These are phyloP conservation scores for Phytophthora pistaciae DNA, from an alignment of 352 stramenopile species.

Conservation along the genomic window DNA sequence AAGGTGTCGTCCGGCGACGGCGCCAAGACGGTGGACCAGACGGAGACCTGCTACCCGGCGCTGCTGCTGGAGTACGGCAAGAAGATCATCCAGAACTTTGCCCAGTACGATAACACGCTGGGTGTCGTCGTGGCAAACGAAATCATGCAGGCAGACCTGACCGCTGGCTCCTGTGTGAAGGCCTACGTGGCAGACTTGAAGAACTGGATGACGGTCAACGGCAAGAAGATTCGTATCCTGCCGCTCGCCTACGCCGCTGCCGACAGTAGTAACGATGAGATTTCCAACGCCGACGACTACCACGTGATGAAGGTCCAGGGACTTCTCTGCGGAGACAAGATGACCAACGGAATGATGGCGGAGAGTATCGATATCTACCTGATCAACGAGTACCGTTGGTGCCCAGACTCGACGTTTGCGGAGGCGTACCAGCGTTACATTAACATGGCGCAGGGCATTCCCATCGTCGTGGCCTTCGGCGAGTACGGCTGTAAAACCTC, in stretches of 20 bases:
- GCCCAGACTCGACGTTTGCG: conserved; percentile 68
- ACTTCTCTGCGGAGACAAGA: conserved; percentile 85
- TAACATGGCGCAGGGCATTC: conserved; percentile 75
- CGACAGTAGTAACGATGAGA: conserved; percentile 75
- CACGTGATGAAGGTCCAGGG: conserved; percentile 87
- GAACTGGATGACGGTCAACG: conserved; percentile 90
- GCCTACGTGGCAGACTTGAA: conserved; percentile 86
- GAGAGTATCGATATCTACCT: conserved; percentile 91
- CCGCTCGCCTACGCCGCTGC: conserved; percentile 84
- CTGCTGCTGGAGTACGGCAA: conserved; percentile 90
- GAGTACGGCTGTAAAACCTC: conserved; percentile 85
- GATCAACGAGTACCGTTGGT: conserved; percentile 92
- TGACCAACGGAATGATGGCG: conserved; percentile 82
- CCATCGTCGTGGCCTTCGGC: conserved; percentile 83
- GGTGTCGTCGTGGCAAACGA: conserved; percentile 88
- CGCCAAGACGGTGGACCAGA: conserved; percentile 65
- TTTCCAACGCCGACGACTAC: conserved; percentile 80
- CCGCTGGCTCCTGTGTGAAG: conserved; percentile 82
- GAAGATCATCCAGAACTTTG: conserved; percentile 91
- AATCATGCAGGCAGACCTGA: conserved; percentile 88
- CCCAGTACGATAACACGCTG: conserved; percentile 89
- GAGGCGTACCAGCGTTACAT: conserved; percentile 82
- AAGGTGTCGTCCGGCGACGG: conserved; percentile 46
- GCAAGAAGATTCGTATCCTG: conserved; percentile 83
- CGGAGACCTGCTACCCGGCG: conserved; percentile 86